Evolutionary conservation across 345 rosid species (phyloP), one percentile per base, ranked within the genome.

Genomic region (Populus pruinosa): DNA sequence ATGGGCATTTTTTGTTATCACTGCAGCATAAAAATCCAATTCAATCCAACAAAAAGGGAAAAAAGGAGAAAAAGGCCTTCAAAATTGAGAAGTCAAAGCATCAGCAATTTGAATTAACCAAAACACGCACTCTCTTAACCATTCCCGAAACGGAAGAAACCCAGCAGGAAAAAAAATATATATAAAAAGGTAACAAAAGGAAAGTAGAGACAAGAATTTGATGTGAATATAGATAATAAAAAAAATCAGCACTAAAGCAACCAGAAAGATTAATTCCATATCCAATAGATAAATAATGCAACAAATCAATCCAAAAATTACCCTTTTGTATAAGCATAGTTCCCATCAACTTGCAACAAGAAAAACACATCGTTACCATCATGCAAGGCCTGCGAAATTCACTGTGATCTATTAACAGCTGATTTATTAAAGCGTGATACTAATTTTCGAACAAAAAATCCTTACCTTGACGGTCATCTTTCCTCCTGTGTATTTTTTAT

Each of bases 381-480:
- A 74, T 96, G 99, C 84, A 92, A 72, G 67, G 99, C 93, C 99
- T 96, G 84, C 73, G 78, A 81, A 74, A 74, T 5, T 36, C 43
- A 29, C 56, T 50, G 56, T 27, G 39, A 25, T 33, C 7, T 13
- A 33, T 25, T 13, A 27, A 16, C 69, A 66, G 69, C 7, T 66
- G 36, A 74, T 6, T 20, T 4, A 25, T 31, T 65, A 20, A 20
- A 4, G 11, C 39, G 20, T 70, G 27, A 9, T 44, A 13, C 6
- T 47, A 12, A 66, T 38, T 33, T 29, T 18, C 20, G 10, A 74
- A 67, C 27, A 12, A 14, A 5, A 69, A 21, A 47, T 71, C 71
- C 69, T 62, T 82, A 91, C 99, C 97, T 96, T 96, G 80, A 96
- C 92, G 27, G 87, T 92, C 97, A 96, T 87, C 83, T 89, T 81